Base-by-base conservation (phyloP, 257 asterid species). In the Buddleja alternifolia region DNA sequence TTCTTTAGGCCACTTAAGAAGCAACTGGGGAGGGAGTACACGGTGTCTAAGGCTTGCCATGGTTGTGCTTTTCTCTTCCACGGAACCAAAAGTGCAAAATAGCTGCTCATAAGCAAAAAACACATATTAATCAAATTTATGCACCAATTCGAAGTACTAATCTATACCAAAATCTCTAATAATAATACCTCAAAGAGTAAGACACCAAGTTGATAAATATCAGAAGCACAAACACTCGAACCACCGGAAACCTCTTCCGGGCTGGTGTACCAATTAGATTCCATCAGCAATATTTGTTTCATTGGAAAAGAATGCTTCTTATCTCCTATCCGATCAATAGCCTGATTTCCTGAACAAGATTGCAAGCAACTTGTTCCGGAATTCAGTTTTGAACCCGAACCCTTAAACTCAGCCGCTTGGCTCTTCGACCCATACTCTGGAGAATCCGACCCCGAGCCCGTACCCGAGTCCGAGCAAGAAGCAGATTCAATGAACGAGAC, bases 1-100 rank as follows among this genome's bases (percentile, higher is more conserved):
- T 87, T 89, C 96, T 81, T 89, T 94, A 46, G 99, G 96, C 97
- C 99, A 89, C 82, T 86, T 91, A 53, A 89, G 85, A 62, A 94
- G 97, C 82, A 94, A 78, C 75, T 87, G 95, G 7, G 97, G 98
- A 62, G 99, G 97, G 51, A 94, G 92, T 54, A 91, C 93, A 32
- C 99, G 94, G 66, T 91, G 99, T 73, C 88, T 84, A 67, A 94
- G 74, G 78, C 84, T 94, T 39, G 81, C 84, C 99, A 94, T 94
- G 41, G 88, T 87, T 25, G 93, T 21, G 69, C 82, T 71, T 77
- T 91, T 94, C 77, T 88, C 95, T 75, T 87, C 97, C 62, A 81
- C 60, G 14, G 92, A 83, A 74, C 81, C 73, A 75, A 81, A 78
- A 34, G 86, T 73, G 83, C 96, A 91, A 81, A 91, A 91, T 71